Conservation (phyloP, 139 green algal genomes). For the Chlorella sp. region DNA sequence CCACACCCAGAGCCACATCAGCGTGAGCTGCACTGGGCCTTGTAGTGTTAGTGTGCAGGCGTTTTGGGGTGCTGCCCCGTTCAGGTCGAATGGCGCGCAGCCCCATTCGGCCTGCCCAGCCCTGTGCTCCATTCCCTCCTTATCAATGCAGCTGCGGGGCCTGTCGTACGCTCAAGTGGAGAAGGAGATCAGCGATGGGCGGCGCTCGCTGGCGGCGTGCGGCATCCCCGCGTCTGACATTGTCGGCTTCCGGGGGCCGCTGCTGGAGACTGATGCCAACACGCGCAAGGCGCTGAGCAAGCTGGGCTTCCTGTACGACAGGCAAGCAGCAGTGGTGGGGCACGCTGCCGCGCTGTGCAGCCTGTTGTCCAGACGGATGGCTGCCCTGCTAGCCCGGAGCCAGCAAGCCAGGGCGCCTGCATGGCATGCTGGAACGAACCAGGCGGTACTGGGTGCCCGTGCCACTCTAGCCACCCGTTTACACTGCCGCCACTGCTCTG, state of each 20-base stretch:
- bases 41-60: too few relatives aligned
- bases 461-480: too few relatives aligned
- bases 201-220: slow-evolving; percentile 11
- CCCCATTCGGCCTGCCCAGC: too few relatives aligned
- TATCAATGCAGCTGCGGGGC: not conserved
- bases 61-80: too few relatives aligned
- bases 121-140: not conserved
- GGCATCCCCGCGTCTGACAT: slow-evolving; percentile 25
- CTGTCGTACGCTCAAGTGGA: not conserved
- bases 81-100: too few relatives aligned
- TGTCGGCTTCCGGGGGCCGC: slow-evolving; percentile 4
- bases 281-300: not conserved
- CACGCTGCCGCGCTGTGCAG: too few relatives aligned
- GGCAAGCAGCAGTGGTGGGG: not conserved
- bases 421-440: too few relatives aligned
- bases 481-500: too few relatives aligned
- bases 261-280: not conserved
- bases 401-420: too few relatives aligned
- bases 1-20: not conserved
- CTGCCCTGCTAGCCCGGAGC: too few relatives aligned
- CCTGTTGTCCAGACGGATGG: too few relatives aligned
- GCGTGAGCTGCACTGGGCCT: not conserved
- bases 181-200: slow-evolving; percentile 23
- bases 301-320: slow-evolving; percentile 21
- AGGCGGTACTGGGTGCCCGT: too few relatives aligned